Percentiles rank a stretch among this genome's conserved stretches.
These are phyloP conservation scores for Aspergillus bridgeri DNA, from an alignment of 495 filamentous ascomycete genomes.

Conservation along the genomic window DNA sequence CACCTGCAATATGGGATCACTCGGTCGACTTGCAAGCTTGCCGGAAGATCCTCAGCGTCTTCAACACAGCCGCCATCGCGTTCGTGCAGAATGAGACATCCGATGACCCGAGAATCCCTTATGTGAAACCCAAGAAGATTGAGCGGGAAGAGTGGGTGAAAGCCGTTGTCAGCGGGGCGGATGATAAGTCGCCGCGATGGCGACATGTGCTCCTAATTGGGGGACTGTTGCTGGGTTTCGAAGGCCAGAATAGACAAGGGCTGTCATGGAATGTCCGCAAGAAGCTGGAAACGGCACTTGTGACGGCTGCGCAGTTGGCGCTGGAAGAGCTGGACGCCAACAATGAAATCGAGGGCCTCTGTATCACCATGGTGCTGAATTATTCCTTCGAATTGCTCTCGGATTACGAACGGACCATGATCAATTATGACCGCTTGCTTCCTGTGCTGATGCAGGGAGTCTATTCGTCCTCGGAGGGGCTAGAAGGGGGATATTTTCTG, in stretches of 20 bases:
- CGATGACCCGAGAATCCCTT: conserved; percentile 35
- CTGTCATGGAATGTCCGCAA: conserved; percentile 58
- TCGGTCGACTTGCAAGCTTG: conserved; percentile 68
- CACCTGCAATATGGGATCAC: conserved; percentile 81
- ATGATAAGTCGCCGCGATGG: conserved; percentile 83
- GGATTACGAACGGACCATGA: conserved; percentile 47
- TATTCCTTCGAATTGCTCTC: conserved; percentile 74
- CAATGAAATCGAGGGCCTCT: conserved; percentile 55
- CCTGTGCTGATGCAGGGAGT: conserved; percentile 66
- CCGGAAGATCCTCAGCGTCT: conserved; percentile 78
- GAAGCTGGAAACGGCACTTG: conserved; percentile 74
- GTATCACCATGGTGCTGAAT: conserved; percentile 70
- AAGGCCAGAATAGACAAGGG: conserved; percentile 60
- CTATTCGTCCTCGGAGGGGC: conserved; percentile 67
- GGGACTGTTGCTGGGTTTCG: conserved; percentile 80
- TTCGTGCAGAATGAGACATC: conserved; percentile 56
- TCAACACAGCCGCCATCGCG: conserved; percentile 74
- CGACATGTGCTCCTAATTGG: conserved; percentile 78
- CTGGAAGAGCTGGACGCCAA: conserved; percentile 51
- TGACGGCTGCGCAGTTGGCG: conserved; percentile 74
- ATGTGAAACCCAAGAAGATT: conserved; percentile 46
- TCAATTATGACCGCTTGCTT: conserved; percentile 76
- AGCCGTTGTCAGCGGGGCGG: conserved; percentile 77
- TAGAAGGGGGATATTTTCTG: conserved; percentile 80
- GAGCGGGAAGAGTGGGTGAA: conserved; percentile 74